Base-by-base conservation (phyloP, 495 filamentous ascomycete species). In the Podospora fimiseda region DNA sequence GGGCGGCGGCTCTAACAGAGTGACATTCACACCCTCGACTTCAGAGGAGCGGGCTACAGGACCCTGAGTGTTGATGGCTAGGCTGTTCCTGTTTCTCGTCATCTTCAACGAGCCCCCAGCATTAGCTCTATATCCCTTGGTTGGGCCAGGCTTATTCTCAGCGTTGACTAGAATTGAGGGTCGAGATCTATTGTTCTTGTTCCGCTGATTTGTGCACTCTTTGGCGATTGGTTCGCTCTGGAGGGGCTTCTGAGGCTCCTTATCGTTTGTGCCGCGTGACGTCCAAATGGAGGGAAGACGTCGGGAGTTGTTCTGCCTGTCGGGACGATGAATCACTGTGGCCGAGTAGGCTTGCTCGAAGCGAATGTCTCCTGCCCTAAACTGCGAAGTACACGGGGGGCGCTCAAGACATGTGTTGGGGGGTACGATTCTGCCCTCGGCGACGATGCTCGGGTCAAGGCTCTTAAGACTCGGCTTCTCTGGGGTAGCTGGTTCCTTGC, bases 21-120 rank as follows among this genome's bases (percentile, higher is more conserved):
- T n/a, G n/a, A n/a, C n/a, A n/a, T n/a, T n/a, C n/a, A n/a, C n/a
- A n/a, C n/a, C n/a, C n/a, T n/a, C n/a, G n/a, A n/a, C n/a, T n/a
- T n/a, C n/a, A n/a, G n/a, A n/a, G n/a, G n/a, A n/a, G n/a, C n/a
- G n/a, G n/a, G n/a, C n/a, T n/a, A n/a, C n/a, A n/a, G n/a, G n/a
- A n/a, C n/a, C n/a, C n/a, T n/a, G 27, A 11, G 27, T 33, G 27
- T 33, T 33, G 6, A 44, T 19, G 14, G 42, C 42, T 7, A 20
- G 42, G 19, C 53, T 15, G 19, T 3, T 36, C 23, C 45, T 44
- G 3, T 49, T 15, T 19, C 48, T 18, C 3, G 48, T 21, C 7
- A 58, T 47, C 3, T 21, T 46, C 19, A 58, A 45, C 4, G 56
- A 58, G 2, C 56, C 56, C 20, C 56, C 56, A 15, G 50, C 50